A percentile compares a stretch with the other conserved stretches of the same genome.
Evolutionary conservation across 1,284 basidiomycete species (phyloP).

Genomic region (Ustilago crameri): DNA sequence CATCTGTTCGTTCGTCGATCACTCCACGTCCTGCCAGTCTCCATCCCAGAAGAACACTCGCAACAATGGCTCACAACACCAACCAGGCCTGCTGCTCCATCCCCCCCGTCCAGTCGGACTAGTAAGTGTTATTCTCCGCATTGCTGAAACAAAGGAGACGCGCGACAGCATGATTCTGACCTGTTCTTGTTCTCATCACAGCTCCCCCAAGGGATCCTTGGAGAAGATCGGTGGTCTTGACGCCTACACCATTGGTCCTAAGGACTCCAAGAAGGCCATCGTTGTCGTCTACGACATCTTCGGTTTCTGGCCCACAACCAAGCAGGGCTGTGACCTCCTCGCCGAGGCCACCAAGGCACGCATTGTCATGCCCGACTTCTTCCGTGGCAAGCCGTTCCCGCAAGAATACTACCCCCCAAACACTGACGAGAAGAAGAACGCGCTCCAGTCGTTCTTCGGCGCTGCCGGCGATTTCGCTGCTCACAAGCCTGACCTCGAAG

Average conservation of each 20-base stretch:
- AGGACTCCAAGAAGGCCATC: conserved; percentile 72
- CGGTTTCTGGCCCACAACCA: conserved; percentile 72
- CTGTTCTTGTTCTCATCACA: conserved; percentile 1
- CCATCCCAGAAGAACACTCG: conserved; percentile 11
- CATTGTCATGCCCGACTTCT: conserved; percentile 77
- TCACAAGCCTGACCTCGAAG: conserved; percentile 71
- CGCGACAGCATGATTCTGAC: too few relatives aligned
- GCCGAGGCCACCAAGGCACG: conserved; percentile 69
- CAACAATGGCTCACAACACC: conserved; percentile 53
- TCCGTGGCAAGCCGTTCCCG: conserved; percentile 73
- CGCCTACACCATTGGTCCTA: conserved; percentile 65
- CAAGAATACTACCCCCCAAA: conserved; percentile 73
- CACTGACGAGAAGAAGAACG: conserved; percentile 69
- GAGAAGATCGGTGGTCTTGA: conserved; percentile 54
- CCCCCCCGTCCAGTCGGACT: conserved; percentile 70
- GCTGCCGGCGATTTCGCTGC: conserved; percentile 69
- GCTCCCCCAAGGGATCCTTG: conserved; percentile 70
- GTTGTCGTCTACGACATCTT: conserved; percentile 77
- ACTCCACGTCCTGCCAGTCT: conserved; percentile 6
- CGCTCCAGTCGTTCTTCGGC: conserved; percentile 71
- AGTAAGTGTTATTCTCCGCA: conserved; percentile 52
- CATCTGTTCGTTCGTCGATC: too few relatives aligned
- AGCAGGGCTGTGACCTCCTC: conserved; percentile 73
- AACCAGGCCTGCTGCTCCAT: conserved; percentile 71
- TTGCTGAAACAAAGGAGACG: too few relatives aligned